phyloP scores from a whole-genome alignment of 2,329 filamentous ascomycete species.

The Epichloe sibirici region DNA sequence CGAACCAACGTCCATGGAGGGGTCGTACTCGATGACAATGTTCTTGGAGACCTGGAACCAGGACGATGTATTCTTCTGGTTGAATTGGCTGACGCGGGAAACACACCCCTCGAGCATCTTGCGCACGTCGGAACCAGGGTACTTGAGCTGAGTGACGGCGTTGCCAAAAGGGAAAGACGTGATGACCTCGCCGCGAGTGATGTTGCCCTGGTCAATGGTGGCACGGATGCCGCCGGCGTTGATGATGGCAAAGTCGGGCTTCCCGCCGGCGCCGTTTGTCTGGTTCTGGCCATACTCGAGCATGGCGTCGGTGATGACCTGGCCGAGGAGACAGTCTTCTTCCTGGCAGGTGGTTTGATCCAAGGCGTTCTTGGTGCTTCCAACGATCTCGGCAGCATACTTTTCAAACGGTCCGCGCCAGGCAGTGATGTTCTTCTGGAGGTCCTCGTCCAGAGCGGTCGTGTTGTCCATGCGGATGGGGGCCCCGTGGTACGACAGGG shows the following conservation, averaged over 20 bases:
- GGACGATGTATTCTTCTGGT: conserved; percentile 38
- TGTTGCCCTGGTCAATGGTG: conserved; percentile 46
- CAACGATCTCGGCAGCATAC: conserved; percentile 34
- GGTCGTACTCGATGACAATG: conserved; percentile 47
- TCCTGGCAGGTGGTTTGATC: conserved; percentile 47
- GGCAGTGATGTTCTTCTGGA: conserved; percentile 44
- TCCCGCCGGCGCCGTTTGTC: conserved; percentile 21
- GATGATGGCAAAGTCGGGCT: conserved; percentile 44
- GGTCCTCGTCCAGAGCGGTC: conserved; percentile 41
- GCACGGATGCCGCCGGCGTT: conserved; percentile 54
- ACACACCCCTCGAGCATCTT: conserved; percentile 47
- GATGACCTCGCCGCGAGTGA: conserved; percentile 51
- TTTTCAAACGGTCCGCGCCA: conserved; percentile 51
- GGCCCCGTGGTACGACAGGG: conserved; percentile 49
- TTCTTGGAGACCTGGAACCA: conserved; percentile 48
- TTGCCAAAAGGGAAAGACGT: conserved; percentile 57
- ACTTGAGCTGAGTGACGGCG: conserved; percentile 44
- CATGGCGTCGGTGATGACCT: conserved; percentile 48
- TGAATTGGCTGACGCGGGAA: conserved; percentile 40
- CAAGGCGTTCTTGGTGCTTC: conserved; percentile 35
- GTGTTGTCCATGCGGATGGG: conserved; percentile 53
- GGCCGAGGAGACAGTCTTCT: conserved; percentile 45
- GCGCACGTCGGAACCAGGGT: conserved; percentile 42
- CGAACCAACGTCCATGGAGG: conserved; percentile 32
- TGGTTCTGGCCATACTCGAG: conserved; percentile 44